Evolutionary conservation across 2,329 filamentous ascomycete species (phyloP).

Genomic region (Pyrenophora seminiperda): DNA sequence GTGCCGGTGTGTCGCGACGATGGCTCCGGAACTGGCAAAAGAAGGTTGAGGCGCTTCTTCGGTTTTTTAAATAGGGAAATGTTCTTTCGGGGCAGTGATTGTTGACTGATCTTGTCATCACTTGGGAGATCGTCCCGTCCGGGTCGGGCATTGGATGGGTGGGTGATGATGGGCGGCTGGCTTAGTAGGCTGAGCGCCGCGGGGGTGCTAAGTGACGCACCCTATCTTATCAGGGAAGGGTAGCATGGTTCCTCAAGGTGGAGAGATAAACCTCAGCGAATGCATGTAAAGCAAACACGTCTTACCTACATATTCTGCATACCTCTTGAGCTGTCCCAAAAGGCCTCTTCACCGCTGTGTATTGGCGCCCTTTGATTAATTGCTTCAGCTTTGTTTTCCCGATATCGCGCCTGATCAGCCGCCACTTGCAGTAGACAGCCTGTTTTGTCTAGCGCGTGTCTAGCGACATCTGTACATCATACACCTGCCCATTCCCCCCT

Average conservation of each 20-base stretch:
- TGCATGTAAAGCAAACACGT: neutral
- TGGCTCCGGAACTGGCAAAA: neutral
- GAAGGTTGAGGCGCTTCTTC: conserved; percentile 8
- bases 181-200: neutral
- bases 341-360: neutral
- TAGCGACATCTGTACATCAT: conserved; percentile 32
- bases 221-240: conserved; percentile 13
- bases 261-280: neutral
- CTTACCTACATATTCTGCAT: neutral
- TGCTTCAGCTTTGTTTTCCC: conserved; percentile 15
- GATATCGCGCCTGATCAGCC: conserved; percentile 26
- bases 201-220: conserved; percentile 1
- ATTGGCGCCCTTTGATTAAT: neutral
- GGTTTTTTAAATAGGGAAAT: neutral
- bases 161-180: conserved; percentile 3
- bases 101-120: conserved; percentile 23
- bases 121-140: conserved; percentile 12
- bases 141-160: conserved; percentile 7
- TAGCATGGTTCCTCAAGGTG: neutral
- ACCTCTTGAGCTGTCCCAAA: neutral
- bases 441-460: conserved; percentile 26
- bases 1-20: neutral
- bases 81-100: conserved; percentile 6
- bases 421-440: conserved; percentile 22
- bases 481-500: conserved; percentile 18